Percentiles rank a stretch among this genome's conserved stretches.
Evolutionary conservation across 2,329 filamentous ascomycete genomes (phyloP).

Genomic region (Fusarium solani-melongenae): DNA sequence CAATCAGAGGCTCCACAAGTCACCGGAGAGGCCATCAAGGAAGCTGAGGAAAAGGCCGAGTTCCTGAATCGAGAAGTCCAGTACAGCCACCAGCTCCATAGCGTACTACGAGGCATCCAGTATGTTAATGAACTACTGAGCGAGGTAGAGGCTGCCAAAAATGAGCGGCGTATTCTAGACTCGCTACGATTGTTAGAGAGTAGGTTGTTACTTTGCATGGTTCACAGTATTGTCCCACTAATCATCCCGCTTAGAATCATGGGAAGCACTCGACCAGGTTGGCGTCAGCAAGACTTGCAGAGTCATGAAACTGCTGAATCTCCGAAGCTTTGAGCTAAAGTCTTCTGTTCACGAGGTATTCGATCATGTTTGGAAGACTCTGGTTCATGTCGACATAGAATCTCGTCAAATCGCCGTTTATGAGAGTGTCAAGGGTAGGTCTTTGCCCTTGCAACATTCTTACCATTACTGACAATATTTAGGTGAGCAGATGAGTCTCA

Average conservation of each 20-base stretch:
- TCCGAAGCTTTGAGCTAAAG: slow-evolving; percentile 74
- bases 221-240: slow-evolving; percentile 1
- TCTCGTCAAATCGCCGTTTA: slow-evolving; percentile 67
- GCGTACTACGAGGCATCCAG: slow-evolving; percentile 62
- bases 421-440: slow-evolving; percentile 61
- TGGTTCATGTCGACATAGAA: slow-evolving; percentile 72
- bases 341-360: slow-evolving; percentile 74
- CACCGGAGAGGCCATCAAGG: slow-evolving; percentile 63
- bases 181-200: slow-evolving; percentile 68
- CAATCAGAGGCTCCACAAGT: slow-evolving; percentile 74
- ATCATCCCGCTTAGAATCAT: slow-evolving; percentile 58
- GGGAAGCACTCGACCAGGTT: slow-evolving; percentile 68
- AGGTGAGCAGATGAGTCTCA: slow-evolving; percentile 64
- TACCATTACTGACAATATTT: slow-evolving; percentile 28
- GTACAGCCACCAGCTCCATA: slow-evolving; percentile 68
- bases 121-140: slow-evolving; percentile 70
- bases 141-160: slow-evolving; percentile 67
- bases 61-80: slow-evolving; percentile 68
- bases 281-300: slow-evolving; percentile 71
- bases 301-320: slow-evolving; percentile 72
- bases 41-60: slow-evolving; percentile 65
- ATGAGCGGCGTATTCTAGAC: slow-evolving; percentile 66
- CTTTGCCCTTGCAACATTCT: not conserved
- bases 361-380: slow-evolving; percentile 74
- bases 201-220: slow-evolving; percentile 45